These are phyloP conservation scores for Glycyrrhiza uralensis DNA, from an alignment of 306 rosid genomes.

Conservation along the genomic window DNA sequence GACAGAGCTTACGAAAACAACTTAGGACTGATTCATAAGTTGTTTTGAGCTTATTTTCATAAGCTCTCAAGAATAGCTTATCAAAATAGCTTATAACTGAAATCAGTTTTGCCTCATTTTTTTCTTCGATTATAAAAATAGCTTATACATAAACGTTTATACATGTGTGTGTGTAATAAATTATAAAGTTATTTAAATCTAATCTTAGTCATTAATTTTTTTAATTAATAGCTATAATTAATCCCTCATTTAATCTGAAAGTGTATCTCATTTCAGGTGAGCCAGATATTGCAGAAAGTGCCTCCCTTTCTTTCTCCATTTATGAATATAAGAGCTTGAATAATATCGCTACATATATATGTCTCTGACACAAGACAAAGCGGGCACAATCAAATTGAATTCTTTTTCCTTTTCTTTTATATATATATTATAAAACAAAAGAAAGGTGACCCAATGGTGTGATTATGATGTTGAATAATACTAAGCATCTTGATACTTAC, in stretches of 20 bases:
- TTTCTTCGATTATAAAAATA: too few relatives aligned
- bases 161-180: too few relatives aligned
- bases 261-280: neutral
- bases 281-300: neutral
- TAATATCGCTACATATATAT: neutral
- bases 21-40: too few relatives aligned
- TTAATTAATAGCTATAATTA: neutral
- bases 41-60: too few relatives aligned
- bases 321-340: conserved; percentile 9
- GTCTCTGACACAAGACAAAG: neutral
- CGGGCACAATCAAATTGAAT: neutral
- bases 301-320: neutral
- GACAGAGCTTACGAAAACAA: too few relatives aligned
- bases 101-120: too few relatives aligned
- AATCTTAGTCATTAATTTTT: too few relatives aligned
- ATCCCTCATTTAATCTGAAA: neutral
- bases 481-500: conserved; percentile 10
- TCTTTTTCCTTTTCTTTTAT: neutral
- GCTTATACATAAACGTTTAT: too few relatives aligned
- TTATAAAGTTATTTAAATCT: too few relatives aligned
- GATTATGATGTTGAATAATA: conserved; percentile 30
- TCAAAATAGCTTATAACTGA: too few relatives aligned
- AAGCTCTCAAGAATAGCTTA: too few relatives aligned
- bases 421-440: neutral
- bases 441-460: conserved; percentile 13